Percentiles rank a stretch among this genome's conserved stretches.
These are phyloP conservation scores for Boletus reticulatus DNA, from an alignment of 768 basidiomycete species.

Conservation along the genomic window DNA sequence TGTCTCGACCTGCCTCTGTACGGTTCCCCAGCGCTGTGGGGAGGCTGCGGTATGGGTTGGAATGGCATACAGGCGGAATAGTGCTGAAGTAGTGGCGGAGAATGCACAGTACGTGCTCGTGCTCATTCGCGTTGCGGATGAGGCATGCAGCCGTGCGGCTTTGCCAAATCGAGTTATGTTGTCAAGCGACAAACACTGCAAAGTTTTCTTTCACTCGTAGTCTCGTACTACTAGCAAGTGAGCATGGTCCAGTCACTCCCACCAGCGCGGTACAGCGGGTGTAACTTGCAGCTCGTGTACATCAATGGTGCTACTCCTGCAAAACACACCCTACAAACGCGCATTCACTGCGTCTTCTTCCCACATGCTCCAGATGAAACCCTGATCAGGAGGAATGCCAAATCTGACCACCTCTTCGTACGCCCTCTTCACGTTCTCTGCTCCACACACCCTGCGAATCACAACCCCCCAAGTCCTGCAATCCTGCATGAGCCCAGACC, in stretches of 20 bases:
- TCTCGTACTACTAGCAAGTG: too few relatives aligned
- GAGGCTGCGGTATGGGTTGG: conserved; percentile 52
- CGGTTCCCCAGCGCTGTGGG: conserved; percentile 54
- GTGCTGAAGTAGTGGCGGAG: not conserved
- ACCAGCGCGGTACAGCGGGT: too few relatives aligned
- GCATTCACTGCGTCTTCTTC: conserved; percentile 27
- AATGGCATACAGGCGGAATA: conserved; percentile 14
- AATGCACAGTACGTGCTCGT: too few relatives aligned
- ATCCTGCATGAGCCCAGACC: conserved; percentile 59
- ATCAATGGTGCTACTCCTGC: not conserved
- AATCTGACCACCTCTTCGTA: conserved; percentile 45
- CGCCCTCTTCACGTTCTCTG: conserved; percentile 43
- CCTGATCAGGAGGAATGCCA: conserved; percentile 54
- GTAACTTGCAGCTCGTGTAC: not conserved
- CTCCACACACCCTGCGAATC: conserved; percentile 48
- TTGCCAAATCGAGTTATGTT: too few relatives aligned
- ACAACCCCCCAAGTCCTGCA: conserved; percentile 51
- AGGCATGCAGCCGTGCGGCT: too few relatives aligned
- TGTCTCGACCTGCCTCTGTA: conserved; percentile 37
- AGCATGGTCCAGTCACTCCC: too few relatives aligned
- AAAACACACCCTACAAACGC: conserved; percentile 8
- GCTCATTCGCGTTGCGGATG: too few relatives aligned
- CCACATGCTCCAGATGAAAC: conserved; percentile 69
- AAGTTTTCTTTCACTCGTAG: too few relatives aligned
- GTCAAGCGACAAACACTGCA: too few relatives aligned